These are phyloP conservation scores for Boehmeria nivea DNA, from an alignment of 306 rosid species.

Conservation along the genomic window DNA sequence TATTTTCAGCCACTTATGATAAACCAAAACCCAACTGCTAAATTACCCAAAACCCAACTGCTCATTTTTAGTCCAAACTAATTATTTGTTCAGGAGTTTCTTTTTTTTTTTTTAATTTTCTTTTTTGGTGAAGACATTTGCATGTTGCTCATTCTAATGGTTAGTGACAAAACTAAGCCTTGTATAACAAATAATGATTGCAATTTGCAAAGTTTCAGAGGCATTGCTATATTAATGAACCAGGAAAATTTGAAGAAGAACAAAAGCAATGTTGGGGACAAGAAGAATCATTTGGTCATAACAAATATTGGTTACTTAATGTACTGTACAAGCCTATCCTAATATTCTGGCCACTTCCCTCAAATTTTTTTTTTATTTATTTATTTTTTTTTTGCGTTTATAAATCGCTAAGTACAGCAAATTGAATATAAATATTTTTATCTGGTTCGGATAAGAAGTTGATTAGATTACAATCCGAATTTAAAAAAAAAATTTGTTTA, in stretches of 20 bases:
- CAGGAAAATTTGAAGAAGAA: neutral
- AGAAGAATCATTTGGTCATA: slow-evolving; percentile 22
- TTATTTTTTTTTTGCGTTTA: neutral
- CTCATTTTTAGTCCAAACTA: too few relatives aligned
- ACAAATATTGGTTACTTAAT: slow-evolving; percentile 1
- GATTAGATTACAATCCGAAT: too few relatives aligned
- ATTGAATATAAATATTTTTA: too few relatives aligned
- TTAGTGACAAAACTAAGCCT: neutral
- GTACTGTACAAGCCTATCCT: neutral
- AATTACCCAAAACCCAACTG: too few relatives aligned
- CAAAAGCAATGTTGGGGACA: slow-evolving; percentile 18
- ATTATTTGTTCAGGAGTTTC: too few relatives aligned
- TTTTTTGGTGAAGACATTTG: neutral
- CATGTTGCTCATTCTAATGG: too few relatives aligned
- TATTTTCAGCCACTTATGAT: neutral
- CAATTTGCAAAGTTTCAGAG: neutral
- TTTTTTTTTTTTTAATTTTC: neutral
- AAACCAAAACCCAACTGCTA: neutral
- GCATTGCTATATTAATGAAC: neutral
- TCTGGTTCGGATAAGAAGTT: too few relatives aligned
- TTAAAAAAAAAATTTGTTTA: too few relatives aligned
- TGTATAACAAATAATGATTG: neutral
- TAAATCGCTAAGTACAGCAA: too few relatives aligned
- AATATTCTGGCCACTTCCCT: neutral
- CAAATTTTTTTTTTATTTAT: neutral